Base-by-base conservation (phyloP, 2,329 filamentous ascomycete genomes). In the Periglandula ipomoeae region DNA sequence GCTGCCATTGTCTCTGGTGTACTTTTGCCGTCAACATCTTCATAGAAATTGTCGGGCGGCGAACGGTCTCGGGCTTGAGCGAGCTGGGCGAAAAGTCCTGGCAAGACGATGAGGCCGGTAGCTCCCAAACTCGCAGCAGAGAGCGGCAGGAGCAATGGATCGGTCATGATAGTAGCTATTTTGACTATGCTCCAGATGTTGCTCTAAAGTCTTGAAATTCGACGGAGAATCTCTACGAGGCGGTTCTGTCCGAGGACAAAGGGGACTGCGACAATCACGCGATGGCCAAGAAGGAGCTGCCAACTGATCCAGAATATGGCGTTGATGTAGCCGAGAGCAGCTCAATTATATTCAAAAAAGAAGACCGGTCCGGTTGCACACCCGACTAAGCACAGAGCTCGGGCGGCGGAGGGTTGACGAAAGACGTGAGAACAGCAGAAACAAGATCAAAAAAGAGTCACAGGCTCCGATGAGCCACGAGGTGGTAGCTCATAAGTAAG, bases 11-110 rank as follows among this genome's bases (percentile, higher is more conserved):
- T 80, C 59, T 84, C 80, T 37, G 78, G 72, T 0, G 81, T 84
- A 27, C 82, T 84, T 53, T 75, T 72, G 44, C 86, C 86, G 65
- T 90, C 86, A 52, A 74, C 67, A 59, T 90, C 86, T 56, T 81
- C 70, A 58, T 89, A 89, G 11, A 73, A 68, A 10, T 73, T 66
- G 37, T 74, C 68, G 50, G 66, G 66, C 8, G 66, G 63, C 4
- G 59, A 60, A 22, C 63, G 62, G 35, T 61, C 57, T 27, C 62
- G 65, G 32, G 64, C 50, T 50, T 72, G 70, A 27, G 55, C 55
- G 41, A 63, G 32, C 32, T 68, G 55, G 39, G 63, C 61, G 34
- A 60, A 50, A 20, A 69, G 30, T 37, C 66, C 65, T 9, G 70
- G 71, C 6, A 67, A 45, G 11, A 69, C 65, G 43, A 65, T 58